A percentile compares a stretch with the other conserved stretches of the same genome.
Evolutionary conservation across 768 basidiomycete genomes (phyloP).

Genomic region (Mycena capillaripes): DNA sequence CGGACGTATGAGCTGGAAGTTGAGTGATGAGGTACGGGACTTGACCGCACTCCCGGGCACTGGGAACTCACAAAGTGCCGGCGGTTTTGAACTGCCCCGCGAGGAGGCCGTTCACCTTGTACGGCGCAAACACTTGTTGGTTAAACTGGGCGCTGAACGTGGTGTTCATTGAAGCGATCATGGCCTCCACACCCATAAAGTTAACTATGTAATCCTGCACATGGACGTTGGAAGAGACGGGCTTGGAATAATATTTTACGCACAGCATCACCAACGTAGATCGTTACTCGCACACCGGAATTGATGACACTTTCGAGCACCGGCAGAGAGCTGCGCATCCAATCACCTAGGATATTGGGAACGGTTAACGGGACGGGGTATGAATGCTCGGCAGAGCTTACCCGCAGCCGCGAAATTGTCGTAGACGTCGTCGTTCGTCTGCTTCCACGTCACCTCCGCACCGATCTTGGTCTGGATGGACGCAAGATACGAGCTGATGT

Average conservation of each 20-base stretch:
- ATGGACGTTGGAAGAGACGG: too few relatives aligned
- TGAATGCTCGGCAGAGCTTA: constrained; percentile 29
- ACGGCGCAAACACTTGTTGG: constrained; percentile 59
- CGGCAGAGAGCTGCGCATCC: constrained; percentile 51
- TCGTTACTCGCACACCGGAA: constrained; percentile 57
- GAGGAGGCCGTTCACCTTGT: constrained; percentile 62
- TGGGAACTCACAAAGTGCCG: constrained; percentile 54
- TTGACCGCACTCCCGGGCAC: too few relatives aligned
- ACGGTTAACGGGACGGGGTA: background rate
- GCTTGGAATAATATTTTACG: too few relatives aligned
- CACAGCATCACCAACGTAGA: constrained; percentile 68
- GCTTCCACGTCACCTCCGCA: constrained; percentile 58
- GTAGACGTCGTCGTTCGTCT: constrained; percentile 60
- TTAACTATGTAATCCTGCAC: constrained; percentile 64
- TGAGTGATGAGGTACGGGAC: too few relatives aligned
- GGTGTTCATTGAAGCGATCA: constrained; percentile 64
- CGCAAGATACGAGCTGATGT: constrained; percentile 49
- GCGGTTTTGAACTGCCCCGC: constrained; percentile 73
- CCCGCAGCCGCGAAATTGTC: constrained; percentile 65
- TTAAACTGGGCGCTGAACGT: constrained; percentile 59
- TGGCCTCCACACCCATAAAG: constrained; percentile 68
- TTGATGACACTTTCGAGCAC: constrained; percentile 70
- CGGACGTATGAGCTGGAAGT: constrained; percentile 54
- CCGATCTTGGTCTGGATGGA: constrained; percentile 56
- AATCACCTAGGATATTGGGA: constrained; percentile 12